phyloP scores from a whole-genome alignment of 768 basidiomycete species.

The Suillus decipiens region DNA sequence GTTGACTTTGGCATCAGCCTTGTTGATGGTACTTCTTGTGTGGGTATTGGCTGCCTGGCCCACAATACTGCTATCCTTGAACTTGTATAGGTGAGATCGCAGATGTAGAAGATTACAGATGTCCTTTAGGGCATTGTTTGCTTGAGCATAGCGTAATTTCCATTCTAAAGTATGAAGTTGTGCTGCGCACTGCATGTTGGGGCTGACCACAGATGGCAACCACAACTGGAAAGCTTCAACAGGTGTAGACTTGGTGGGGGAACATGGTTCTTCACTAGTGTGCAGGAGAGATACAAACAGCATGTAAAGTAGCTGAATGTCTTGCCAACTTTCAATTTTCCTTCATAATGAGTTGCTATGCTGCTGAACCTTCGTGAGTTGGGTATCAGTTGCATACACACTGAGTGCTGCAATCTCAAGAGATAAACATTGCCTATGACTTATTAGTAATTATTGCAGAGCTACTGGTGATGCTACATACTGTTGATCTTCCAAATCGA shows the following conservation, averaged over 20 bases:
- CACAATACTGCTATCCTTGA: constrained; percentile 9
- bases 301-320: constrained; percentile 2
- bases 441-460: no score
- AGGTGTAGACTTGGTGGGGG: neutral
- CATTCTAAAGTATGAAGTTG: constrained; percentile 21
- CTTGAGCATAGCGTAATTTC: constrained; percentile 25
- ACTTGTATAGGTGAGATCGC: neutral
- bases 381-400: neutral
- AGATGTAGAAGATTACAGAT: neutral
- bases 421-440: neutral
- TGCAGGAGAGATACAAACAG: neutral
- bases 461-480: no score
- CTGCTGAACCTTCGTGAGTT: neutral
- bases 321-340: neutral
- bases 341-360: neutral
- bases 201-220: neutral
- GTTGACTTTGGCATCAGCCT: neutral
- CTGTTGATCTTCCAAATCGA: constrained; percentile 24
- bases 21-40: constrained; percentile 5
- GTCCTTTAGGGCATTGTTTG: constrained; percentile 10
- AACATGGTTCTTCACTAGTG: neutral
- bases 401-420: neutral
- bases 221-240: neutral
- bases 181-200: neutral
- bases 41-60: constrained; percentile 3